Evolutionary conservation across 1,139 yeast species (phyloP).

Genomic region (Taphrina betulina): DNA sequence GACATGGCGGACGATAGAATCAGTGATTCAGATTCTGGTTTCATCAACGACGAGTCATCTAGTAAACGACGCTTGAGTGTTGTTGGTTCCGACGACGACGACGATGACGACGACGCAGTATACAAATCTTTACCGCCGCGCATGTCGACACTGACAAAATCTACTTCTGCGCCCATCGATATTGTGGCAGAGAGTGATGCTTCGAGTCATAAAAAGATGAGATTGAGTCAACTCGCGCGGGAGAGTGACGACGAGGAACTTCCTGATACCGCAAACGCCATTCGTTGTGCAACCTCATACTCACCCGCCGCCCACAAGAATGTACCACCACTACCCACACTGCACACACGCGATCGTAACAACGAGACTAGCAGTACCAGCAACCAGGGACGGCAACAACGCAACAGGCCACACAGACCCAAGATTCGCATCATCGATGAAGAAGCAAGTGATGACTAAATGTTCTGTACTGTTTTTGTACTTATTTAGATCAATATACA

Average conservation of each 20-base stretch:
- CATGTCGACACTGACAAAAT: not conserved
- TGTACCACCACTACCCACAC: too few relatives aligned
- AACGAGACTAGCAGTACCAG: too few relatives aligned
- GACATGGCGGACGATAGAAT: not conserved
- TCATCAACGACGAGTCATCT: conserved; percentile 1
- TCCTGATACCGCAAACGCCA: conserved; percentile 13
- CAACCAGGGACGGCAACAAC: too few relatives aligned
- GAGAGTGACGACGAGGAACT: conserved; percentile 13
- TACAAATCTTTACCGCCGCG: not conserved
- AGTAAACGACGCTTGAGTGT: not conserved
- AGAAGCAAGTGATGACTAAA: too few relatives aligned
- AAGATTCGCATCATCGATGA: too few relatives aligned
- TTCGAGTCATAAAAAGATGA: not conserved
- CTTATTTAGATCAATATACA: too few relatives aligned
- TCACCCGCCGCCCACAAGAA: too few relatives aligned
- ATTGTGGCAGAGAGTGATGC: not conserved
- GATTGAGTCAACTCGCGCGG: conserved; percentile 25
- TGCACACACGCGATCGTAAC: too few relatives aligned
- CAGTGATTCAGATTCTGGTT: conserved; percentile 2
- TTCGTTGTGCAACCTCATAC: too few relatives aligned
- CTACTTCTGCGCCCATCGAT: not conserved
- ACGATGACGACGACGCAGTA: not conserved
- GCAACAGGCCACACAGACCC: too few relatives aligned
- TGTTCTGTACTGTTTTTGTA: too few relatives aligned
- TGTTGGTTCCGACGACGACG: not conserved